Base-by-base conservation (phyloP, 2,329 filamentous ascomycete genomes). In the Ramichloridium luteum region DNA sequence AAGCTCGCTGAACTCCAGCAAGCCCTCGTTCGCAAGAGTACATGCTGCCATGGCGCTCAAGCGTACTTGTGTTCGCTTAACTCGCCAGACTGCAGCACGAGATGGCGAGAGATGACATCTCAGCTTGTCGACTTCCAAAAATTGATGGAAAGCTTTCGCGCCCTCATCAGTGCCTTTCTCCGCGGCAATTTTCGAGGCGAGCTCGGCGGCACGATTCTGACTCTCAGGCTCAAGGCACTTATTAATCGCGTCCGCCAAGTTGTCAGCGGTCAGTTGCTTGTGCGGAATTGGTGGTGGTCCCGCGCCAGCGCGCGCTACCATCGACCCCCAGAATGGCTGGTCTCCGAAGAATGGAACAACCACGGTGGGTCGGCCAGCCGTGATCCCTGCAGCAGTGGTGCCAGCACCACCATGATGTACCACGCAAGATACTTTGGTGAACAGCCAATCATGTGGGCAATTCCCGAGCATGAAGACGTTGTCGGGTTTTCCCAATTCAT, bases 41-140 rank as follows among this genome's bases (percentile, higher is more conserved):
- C 76, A 68, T 3, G 80, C 81, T 9, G 80, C 82, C 36, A 92
- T 64, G 0, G 80, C 67, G 47, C 80, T 86, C 8, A 92, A 59
- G 2, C 65, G 66, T 12, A 80, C 66, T 37, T 78, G 62, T 0
- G 75, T 81, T 25, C 74, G 67, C 44, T 73, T 74, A 5, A 90
- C 62, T 15, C 75, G 69, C 83, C 84, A 93, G 1, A 77, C 74
- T 0, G 85, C 84, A 2, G 72, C 67, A 20, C 74, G 67, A 30
- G 68, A 69, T 0, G 81, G 80, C 15, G 74, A 68, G 14, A 92
- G 48, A 5, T 71, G 68, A 52, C 84, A 92, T 35, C 77, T 65
- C 37, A 90, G 50, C n/a, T 62, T 63, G 37, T 80, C 70, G 4
- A 76, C 53, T 31, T 80, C 62, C 0, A 92, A 59, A 34, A 55